These are phyloP conservation scores for Santalum album DNA, from an alignment of 164 flowering plant genomes.

Conservation along the genomic window DNA sequence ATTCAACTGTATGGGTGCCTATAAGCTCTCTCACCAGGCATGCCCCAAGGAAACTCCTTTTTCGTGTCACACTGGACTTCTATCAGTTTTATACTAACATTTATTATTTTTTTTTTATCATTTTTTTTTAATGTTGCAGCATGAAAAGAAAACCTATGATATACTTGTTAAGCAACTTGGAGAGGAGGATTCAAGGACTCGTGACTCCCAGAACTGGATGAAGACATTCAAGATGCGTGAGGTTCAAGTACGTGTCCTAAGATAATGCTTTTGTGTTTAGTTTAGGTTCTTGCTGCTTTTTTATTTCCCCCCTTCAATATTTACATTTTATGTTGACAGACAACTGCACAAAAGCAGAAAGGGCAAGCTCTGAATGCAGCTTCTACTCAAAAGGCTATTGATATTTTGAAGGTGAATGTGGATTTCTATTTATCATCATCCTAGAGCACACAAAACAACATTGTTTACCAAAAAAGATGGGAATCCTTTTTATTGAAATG, in stretches of 20 bases:
- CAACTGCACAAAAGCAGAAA: slow-evolving; percentile 89
- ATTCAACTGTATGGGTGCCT: slow-evolving; percentile 93
- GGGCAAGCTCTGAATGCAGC: slow-evolving; percentile 65
- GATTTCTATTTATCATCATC: not conserved
- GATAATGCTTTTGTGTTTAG: not conserved
- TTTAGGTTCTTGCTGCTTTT: not conserved
- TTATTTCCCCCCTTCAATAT: not conserved
- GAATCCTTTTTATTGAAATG: too few species aligned
- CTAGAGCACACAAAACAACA: too few species aligned
- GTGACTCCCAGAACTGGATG: slow-evolving; percentile 93
- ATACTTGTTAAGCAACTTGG: slow-evolving; percentile 97
- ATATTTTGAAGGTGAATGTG: slow-evolving; percentile 62
- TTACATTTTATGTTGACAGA: slow-evolving; percentile 24
- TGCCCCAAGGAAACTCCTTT: not conserved
- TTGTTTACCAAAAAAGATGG: too few species aligned
- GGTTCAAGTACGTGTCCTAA: slow-evolving; percentile 42
- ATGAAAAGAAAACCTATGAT: slow-evolving; percentile 93
- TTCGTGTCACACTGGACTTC: too few species aligned
- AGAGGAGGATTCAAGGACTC: slow-evolving; percentile 90
- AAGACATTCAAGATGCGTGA: slow-evolving; percentile 93
- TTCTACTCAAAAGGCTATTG: slow-evolving; percentile 74
- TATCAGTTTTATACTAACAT: too few species aligned
- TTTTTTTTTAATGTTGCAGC: slow-evolving; percentile 36
- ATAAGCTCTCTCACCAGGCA: slow-evolving; percentile 92
- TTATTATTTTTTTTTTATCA: too few species aligned